Percentiles rank a stretch among this genome's conserved stretches.
Conservation (phyloP, 2,329 filamentous ascomycete genomes). For the Aspergillus udagawae region DNA sequence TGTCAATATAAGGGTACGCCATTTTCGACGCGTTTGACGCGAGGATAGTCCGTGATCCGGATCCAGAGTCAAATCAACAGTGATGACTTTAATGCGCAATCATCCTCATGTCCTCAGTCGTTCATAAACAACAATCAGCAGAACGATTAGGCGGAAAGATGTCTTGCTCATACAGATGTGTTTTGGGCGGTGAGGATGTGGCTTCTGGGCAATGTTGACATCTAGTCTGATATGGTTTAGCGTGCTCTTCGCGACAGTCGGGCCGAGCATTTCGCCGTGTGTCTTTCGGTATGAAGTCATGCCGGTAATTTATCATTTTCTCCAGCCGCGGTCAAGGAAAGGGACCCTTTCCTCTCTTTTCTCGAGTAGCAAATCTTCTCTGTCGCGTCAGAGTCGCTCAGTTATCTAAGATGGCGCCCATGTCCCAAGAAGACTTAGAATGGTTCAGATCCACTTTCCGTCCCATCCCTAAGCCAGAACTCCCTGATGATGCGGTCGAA, state of each 20-base stretch:
- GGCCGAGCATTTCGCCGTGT: slow-evolving; percentile 24
- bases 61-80: slow-evolving; percentile 1
- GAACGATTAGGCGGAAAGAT: slow-evolving; percentile 8
- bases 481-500: slow-evolving; percentile 81
- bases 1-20: slow-evolving; percentile 70
- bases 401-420: slow-evolving; percentile 36
- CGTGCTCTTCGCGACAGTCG: slow-evolving; percentile 12
- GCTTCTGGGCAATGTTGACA: slow-evolving; percentile 34
- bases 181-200: slow-evolving; percentile 28
- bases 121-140: slow-evolving; percentile 1
- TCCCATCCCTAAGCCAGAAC: slow-evolving; percentile 58
- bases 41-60: slow-evolving; percentile 8
- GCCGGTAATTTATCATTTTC: slow-evolving; percentile 12
- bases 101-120: slow-evolving; percentile 19
- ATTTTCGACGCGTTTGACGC: slow-evolving; percentile 44
- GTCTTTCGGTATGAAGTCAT: slow-evolving; percentile 33
- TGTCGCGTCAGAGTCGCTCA: neutral
- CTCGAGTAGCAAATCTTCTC: neutral
- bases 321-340: neutral
- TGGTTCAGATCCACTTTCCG: slow-evolving; percentile 64
- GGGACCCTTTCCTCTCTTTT: neutral
- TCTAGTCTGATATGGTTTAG: slow-evolving; percentile 36
- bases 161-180: slow-evolving; percentile 21
- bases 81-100: slow-evolving; percentile 19
- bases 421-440: slow-evolving; percentile 55